These are phyloP conservation scores for Haberlea rhodopensis DNA, from an alignment of 257 asterid genomes.

Conservation along the genomic window DNA sequence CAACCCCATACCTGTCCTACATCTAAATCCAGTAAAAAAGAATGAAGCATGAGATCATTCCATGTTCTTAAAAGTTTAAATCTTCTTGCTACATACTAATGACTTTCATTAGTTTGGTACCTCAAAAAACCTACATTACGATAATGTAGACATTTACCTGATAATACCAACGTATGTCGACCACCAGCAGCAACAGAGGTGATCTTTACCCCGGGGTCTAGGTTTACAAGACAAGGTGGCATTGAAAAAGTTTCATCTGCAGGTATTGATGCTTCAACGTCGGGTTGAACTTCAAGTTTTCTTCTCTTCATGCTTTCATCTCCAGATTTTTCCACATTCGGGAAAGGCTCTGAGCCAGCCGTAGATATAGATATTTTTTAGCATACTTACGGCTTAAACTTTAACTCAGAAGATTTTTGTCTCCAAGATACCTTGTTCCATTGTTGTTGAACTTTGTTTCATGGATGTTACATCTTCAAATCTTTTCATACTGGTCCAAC, in stretches of 20 bases:
- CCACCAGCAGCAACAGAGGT: conserved; percentile 82
- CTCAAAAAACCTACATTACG: conserved; percentile 62
- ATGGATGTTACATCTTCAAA: conserved; percentile 39
- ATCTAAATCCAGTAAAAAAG: conserved; percentile 66
- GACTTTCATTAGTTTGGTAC: conserved; percentile 52
- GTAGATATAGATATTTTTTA: conserved; percentile 11
- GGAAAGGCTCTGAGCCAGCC: conserved; percentile 31
- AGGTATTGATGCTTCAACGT: conserved; percentile 38
- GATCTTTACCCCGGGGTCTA: conserved; percentile 71
- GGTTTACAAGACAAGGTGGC: conserved; percentile 60
- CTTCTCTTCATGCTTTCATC: conserved; percentile 58
- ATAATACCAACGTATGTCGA: conserved; percentile 66
- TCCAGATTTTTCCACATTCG: conserved; percentile 42
- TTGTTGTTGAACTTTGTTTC: conserved; percentile 36
- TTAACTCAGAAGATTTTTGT: background rate
- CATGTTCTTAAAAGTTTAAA: conserved; percentile 26
- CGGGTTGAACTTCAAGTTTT: conserved; percentile 45
- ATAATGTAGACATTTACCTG: conserved; percentile 61
- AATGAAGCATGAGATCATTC: conserved; percentile 53
- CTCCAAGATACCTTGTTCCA: conserved; percentile 48
- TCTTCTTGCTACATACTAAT: conserved; percentile 57
- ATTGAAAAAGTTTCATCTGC: conserved; percentile 65
- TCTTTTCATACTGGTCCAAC: conserved; percentile 34
- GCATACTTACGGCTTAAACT: background rate
- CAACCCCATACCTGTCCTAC: conserved; percentile 95